A percentile compares a stretch with the other conserved stretches of the same genome.
Evolutionary conservation across 2,329 filamentous ascomycete genomes (phyloP).

Genomic region (Sporothrix variecibatus): DNA sequence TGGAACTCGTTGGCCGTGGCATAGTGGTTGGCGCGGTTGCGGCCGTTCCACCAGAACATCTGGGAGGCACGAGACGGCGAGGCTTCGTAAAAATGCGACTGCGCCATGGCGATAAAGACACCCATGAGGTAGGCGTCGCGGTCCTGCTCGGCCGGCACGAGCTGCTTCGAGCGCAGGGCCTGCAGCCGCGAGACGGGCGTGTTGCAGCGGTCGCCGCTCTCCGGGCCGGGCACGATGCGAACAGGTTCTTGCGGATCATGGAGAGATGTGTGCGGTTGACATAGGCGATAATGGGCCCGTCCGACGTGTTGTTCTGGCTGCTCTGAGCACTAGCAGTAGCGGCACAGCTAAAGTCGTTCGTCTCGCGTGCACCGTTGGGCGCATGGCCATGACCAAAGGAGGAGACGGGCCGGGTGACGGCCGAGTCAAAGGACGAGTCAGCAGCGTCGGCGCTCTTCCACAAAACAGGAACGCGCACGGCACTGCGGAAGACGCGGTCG

Average conservation of each 20-base stretch:
- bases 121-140: slow-evolving; percentile 56
- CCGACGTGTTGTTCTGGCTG: slow-evolving; percentile 31
- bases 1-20: slow-evolving; percentile 39
- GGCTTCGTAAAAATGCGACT: slow-evolving; percentile 52
- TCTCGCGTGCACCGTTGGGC: slow-evolving; percentile 30
- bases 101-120: slow-evolving; percentile 59
- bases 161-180: slow-evolving; percentile 47
- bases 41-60: slow-evolving; percentile 32
- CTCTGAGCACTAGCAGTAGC: slow-evolving; percentile 32
- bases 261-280: slow-evolving; percentile 51
- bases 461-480: slow-evolving; percentile 51
- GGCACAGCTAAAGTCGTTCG: slow-evolving; percentile 26
- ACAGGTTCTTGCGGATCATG: slow-evolving; percentile 50
- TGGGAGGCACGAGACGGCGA: slow-evolving; percentile 30
- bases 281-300: slow-evolving; percentile 47
- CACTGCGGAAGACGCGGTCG: slow-evolving; percentile 46
- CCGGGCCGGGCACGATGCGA: slow-evolving; percentile 47
- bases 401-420: slow-evolving; percentile 39
- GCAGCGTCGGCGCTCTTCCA: slow-evolving; percentile 48
- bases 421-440: slow-evolving; percentile 40
- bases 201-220: slow-evolving; percentile 42
- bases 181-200: slow-evolving; percentile 52
- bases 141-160: slow-evolving; percentile 51
- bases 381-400: slow-evolving; percentile 33
- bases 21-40: slow-evolving; percentile 7